Conservation (phyloP, 2,329 filamentous ascomycete species). For the Pyrenophora graminea region DNA sequence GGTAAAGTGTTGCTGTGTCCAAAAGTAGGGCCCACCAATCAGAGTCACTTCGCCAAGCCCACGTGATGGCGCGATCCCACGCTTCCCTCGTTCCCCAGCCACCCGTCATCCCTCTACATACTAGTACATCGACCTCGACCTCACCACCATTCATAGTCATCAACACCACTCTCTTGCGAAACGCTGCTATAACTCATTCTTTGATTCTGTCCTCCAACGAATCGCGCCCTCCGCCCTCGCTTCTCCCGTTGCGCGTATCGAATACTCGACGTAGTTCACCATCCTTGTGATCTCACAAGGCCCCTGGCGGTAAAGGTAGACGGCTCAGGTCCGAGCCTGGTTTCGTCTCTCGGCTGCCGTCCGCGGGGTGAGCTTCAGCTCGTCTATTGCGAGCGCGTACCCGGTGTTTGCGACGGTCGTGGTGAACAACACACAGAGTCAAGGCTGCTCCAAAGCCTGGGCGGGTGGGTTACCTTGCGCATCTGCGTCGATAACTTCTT, state of each 20-base stretch:
- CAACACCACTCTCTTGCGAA: neutral
- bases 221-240: constrained; percentile 2
- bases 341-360: constrained; percentile 13
- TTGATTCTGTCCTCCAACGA: neutral
- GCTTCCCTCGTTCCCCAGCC: too few species aligned
- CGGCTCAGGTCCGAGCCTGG: constrained; percentile 8
- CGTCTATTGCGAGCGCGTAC: constrained; percentile 11
- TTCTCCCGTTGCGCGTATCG: constrained; percentile 14
- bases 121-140: neutral
- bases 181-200: neutral
- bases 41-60: too few species aligned
- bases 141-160: neutral
- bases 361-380: constrained; percentile 14
- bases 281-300: constrained; percentile 20
- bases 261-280: constrained; percentile 14
- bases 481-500: neutral
- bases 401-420: constrained; percentile 10
- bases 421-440: constrained; percentile 9
- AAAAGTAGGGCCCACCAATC: too few species aligned
- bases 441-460: constrained; percentile 21
- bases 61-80: too few species aligned
- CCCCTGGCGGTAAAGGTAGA: constrained; percentile 14
- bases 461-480: constrained; percentile 17
- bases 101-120: too few species aligned
- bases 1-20: too few species aligned